Evolutionary conservation across 768 basidiomycete species (phyloP), one percentile per base, ranked within the genome.

Genomic region (Panaeolus cyanescens): DNA sequence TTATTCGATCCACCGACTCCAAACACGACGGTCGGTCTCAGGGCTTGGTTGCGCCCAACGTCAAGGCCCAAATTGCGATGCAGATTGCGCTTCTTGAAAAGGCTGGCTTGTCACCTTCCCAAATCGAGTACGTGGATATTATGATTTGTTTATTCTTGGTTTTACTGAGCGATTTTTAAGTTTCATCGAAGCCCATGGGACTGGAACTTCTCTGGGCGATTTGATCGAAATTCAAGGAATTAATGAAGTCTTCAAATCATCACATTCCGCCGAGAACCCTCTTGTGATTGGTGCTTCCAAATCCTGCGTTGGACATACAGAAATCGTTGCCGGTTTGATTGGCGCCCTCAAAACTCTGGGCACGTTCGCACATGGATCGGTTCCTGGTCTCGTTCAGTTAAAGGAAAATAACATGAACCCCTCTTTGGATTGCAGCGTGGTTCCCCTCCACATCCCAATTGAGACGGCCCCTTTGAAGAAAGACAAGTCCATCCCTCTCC

Each of bases 171-270:
- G 2, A 42, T 1, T n/a, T 36, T 25, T 60, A n/a, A 77, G 76
- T 56, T 75, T 76, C 55, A 65, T 77, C 28, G 76, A 77, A 61
- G 65, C 74, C 10, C 76, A 77, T 59, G 76, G 76, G 42, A 77
- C 76, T 9, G 74, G 74, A 32, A 76, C 76, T 8, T 67, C 69
- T 36, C 64, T 77, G 5, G 76, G 76, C 9, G 76, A 77, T 58
- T 68, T 74, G 25, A 72, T 74, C 33, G 76, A 77, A 57, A 74
- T 76, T 40, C 70, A 75, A 64, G 76, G 71, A 2, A 73, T 77
- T 42, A 76, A 74, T 37, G 68, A 73, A 36, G 76, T 74, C 17
- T 77, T 75, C 63, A 66, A 67, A 20, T 59, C 55, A 1, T 75
- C 75, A 1, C 76, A 75, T 42, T 64, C 71, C 0, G 58, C 65